phyloP scores from a whole-genome alignment of 805 yeast species.

The Candida gorgasii region DNA sequence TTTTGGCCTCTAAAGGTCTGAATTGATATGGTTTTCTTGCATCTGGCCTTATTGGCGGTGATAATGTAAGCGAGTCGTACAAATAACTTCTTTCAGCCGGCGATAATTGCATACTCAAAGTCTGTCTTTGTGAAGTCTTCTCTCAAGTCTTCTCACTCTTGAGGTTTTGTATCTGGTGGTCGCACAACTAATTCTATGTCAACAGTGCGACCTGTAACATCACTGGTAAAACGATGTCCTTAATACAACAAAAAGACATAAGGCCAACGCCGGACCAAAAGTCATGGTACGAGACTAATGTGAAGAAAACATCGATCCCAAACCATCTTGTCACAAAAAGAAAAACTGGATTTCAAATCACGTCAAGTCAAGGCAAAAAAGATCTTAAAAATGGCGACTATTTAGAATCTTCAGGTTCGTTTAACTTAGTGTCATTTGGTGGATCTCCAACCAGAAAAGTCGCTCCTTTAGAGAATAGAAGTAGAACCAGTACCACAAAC shows the following conservation, averaged over 20 bases:
- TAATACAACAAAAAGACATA: conserved; percentile 4
- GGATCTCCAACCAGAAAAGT: conserved; percentile 27
- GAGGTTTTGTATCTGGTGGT: neutral
- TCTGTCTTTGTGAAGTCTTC: conserved; percentile 3
- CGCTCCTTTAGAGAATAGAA: conserved; percentile 19
- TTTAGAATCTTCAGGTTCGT: conserved; percentile 21
- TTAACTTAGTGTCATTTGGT: conserved; percentile 40
- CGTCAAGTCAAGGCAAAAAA: conserved; percentile 21
- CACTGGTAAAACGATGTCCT: neutral
- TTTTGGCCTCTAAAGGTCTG: conserved; percentile 81
- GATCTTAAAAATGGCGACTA: conserved; percentile 14
- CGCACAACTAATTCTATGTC: neutral
- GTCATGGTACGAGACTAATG: conserved; percentile 32
- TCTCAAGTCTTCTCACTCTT: neutral
- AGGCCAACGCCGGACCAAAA: conserved; percentile 4
- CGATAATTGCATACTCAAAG: conserved; percentile 57
- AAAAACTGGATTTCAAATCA: conserved; percentile 41
- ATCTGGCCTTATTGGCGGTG: conserved; percentile 79
- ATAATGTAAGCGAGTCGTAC: conserved; percentile 63
- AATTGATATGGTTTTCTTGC: conserved; percentile 74
- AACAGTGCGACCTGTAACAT: too few relatives aligned
- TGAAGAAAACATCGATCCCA: conserved; percentile 38
- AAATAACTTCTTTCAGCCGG: conserved; percentile 77
- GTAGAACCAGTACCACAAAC: conserved; percentile 11
- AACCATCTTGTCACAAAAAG: conserved; percentile 43